Conservation (phyloP, 441 rosid species). For the Gossypium gossypioides region DNA sequence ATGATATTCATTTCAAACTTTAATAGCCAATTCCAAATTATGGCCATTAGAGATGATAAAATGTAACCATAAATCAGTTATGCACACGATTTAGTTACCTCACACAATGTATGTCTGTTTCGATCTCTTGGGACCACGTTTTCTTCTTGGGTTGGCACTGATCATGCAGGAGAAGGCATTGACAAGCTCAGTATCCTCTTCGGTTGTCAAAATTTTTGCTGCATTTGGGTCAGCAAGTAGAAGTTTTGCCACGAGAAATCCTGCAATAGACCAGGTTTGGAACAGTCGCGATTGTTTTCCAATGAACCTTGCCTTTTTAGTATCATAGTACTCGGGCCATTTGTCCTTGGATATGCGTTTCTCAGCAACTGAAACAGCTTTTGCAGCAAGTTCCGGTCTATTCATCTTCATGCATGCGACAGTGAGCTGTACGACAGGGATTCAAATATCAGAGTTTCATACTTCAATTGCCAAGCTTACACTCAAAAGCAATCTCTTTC, state of each 20-base stretch:
- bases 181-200: slow-evolving; percentile 50
- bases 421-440: slow-evolving; percentile 38
- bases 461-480: not conserved
- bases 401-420: slow-evolving; percentile 63
- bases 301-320: slow-evolving; percentile 47
- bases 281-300: slow-evolving; percentile 49
- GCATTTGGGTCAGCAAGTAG: slow-evolving; percentile 43
- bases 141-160: slow-evolving; percentile 50
- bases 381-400: slow-evolving; percentile 59
- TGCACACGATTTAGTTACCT: slow-evolving; percentile 4
- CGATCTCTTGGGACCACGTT: slow-evolving; percentile 40
- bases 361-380: slow-evolving; percentile 48
- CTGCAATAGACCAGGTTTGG: slow-evolving; percentile 67
- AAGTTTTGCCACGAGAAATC: slow-evolving; percentile 56
- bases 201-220: slow-evolving; percentile 42
- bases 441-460: not conserved
- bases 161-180: slow-evolving; percentile 61
- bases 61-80: not conserved
- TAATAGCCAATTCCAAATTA: slow-evolving; percentile 12
- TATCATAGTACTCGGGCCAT: slow-evolving; percentile 67
- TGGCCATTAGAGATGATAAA: not conserved
- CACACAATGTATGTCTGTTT: slow-evolving; percentile 45
- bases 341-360: slow-evolving; percentile 46
- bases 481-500: not conserved
- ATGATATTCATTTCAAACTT: not conserved